These are phyloP conservation scores for Pseudopyrenochaeta lycopersici DNA, from an alignment of 2,329 filamentous ascomycete genomes.

Conservation along the genomic window DNA sequence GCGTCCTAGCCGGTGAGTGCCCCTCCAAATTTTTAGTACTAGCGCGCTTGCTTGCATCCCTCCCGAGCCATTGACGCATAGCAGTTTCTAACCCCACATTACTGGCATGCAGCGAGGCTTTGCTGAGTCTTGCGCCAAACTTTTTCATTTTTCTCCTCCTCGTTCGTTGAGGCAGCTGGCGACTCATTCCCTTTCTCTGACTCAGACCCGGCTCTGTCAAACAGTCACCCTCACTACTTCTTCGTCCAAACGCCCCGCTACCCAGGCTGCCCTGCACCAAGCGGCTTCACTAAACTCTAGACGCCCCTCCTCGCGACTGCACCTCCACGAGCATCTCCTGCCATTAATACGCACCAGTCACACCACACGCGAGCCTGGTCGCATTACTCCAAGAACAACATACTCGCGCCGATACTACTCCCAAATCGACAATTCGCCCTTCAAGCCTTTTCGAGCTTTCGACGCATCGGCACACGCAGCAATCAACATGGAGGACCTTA, in stretches of 20 bases:
- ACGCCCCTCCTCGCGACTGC: conserved; percentile 7
- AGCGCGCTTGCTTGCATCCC: conserved; percentile 25
- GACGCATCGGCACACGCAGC: conserved; percentile 33
- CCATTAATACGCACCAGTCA: conserved; percentile 3
- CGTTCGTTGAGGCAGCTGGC: conserved; percentile 42
- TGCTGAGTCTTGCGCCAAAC: conserved; percentile 21
- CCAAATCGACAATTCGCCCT: conserved; percentile 25
- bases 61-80: conserved; percentile 35
- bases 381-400: neutral
- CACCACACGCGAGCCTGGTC: conserved; percentile 2
- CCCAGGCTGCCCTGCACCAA: neutral
- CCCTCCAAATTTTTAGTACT: conserved; percentile 39
- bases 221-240: conserved; percentile 14
- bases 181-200: conserved; percentile 42
- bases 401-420: conserved; percentile 17
- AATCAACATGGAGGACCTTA: conserved; percentile 48
- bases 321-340: conserved; percentile 8
- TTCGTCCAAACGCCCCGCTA: neutral
- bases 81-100: conserved; percentile 27
- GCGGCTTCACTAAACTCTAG: neutral
- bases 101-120: conserved; percentile 38
- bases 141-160: conserved; percentile 36
- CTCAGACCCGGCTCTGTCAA: conserved; percentile 24
- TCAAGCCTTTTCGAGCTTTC: conserved; percentile 31
- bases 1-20: conserved; percentile 2